These are phyloP conservation scores for Meyerozyma smithsonii DNA, from an alignment of 1,139 yeast species.

Conservation along the genomic window DNA sequence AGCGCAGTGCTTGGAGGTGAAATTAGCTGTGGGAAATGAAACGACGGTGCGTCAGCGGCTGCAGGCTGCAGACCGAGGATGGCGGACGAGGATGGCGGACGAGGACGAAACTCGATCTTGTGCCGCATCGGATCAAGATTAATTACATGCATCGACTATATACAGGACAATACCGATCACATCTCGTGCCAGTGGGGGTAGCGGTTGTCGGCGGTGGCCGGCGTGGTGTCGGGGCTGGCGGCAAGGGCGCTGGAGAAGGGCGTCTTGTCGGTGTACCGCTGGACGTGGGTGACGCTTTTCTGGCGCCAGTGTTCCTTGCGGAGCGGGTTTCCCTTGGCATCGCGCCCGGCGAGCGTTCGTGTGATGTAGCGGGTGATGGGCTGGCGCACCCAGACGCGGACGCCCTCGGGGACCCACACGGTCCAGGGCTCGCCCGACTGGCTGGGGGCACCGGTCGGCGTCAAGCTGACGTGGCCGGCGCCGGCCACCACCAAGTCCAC, in stretches of 20 bases:
- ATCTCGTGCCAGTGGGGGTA: constrained; percentile 3
- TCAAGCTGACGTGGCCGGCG: constrained; percentile 60
- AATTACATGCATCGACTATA: constrained; percentile 5
- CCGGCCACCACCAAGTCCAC: constrained; percentile 67
- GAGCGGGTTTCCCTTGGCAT: constrained; percentile 27
- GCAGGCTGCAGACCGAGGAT: too few species aligned
- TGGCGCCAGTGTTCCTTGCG: constrained; percentile 24
- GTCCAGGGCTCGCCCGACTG: constrained; percentile 25
- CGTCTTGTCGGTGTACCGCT: constrained; percentile 18
- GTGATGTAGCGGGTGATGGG: constrained; percentile 33
- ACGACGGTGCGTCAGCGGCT: too few species aligned
- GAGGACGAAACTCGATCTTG: too few species aligned
- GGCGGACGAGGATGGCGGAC: too few species aligned
- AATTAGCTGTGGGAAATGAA: too few species aligned
- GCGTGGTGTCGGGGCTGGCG: constrained; percentile 7
- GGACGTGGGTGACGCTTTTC: constrained; percentile 24
- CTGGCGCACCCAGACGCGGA: constrained; percentile 29
- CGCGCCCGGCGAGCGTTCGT: constrained; percentile 34
- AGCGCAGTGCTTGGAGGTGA: too few species aligned
- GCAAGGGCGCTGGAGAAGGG: constrained; percentile 26
- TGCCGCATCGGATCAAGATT: background rate
- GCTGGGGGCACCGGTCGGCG: constrained; percentile 51
- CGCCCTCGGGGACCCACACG: constrained; percentile 28
- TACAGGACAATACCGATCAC: constrained; percentile 9
- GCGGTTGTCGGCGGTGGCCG: background rate